Evolutionary conservation across 345 rosid genomes (phyloP), one percentile per base, ranked within the genome.

Genomic region (Gossypium anomalum): DNA sequence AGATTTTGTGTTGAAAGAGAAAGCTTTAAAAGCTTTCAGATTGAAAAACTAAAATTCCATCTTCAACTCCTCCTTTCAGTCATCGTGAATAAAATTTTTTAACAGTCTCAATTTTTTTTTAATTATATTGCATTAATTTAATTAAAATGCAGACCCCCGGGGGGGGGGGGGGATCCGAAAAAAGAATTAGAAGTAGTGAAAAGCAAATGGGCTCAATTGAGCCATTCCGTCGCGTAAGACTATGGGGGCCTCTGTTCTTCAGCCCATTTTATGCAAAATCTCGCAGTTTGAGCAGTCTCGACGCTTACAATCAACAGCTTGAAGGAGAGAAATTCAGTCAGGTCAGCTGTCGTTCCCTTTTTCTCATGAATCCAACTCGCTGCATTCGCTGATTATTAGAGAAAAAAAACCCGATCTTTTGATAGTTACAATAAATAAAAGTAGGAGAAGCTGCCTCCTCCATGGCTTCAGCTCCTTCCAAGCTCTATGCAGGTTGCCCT

Each of bases 391-490:
- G 71, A 48, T 67, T 20, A 11, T 19, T 44, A 22, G 29, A 23
- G 29, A 23, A 67, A 67, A 67, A 48, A 67, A 67, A 67, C 14
- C 71, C 71, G 23, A 23, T 67, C 13, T 67, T 23, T 38, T 7
- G 29, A 48, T 67, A 14, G 15, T 23, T 9, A 48, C 8, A 22
- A 48, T 14, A 22, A 22, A 10, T 3, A 19, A 43, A 43, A 20
- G 14, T 48, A 7, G 43, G 43, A 70, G 47, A 51, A 49, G 72
- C 73, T 70, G 45, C 73, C 15, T 27, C 43, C 17, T 47, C 71
- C 38, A 93, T 91, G 98, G 88, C 93, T 70, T 82, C 92, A 7
- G 89, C 82, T 72, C 86, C 91, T 75, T 85, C 91, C 17, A 93
- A 90, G 81, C 92, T 82, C 51, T 93, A 87, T 75, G 73, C 95